Evolutionary conservation across 208 protist species (phyloP).

Genomic region (Strigomonas culicis): DNA sequence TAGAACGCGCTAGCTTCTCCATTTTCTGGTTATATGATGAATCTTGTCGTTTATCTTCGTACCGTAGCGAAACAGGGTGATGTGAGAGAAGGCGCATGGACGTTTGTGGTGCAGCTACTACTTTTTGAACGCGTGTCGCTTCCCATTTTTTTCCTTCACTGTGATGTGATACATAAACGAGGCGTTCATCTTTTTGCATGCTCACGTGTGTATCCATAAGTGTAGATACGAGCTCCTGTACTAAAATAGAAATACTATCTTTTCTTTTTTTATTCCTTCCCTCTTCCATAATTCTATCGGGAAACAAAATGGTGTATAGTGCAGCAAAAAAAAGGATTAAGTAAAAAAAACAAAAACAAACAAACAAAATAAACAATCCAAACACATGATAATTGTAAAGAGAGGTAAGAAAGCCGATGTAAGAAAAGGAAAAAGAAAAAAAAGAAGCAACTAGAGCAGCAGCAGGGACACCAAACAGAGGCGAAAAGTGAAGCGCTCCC

Average conservation of each 20-base stretch:
- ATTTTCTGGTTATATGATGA: too few relatives aligned
- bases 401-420: not conserved
- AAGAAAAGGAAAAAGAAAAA: not conserved
- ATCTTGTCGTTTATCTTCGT: too few relatives aligned
- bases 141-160: too few relatives aligned
- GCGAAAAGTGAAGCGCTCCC: conserved; percentile 21
- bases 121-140: too few relatives aligned
- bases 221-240: not conserved
- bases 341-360: not conserved
- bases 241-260: not conserved
- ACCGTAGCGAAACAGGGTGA: not conserved
- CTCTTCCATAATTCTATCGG: not conserved
- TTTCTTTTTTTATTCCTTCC: not conserved
- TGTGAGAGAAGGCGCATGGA: too few relatives aligned
- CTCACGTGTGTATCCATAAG: too few relatives aligned
- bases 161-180: too few relatives aligned
- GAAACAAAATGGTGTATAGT: not conserved
- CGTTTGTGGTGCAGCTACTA: too few relatives aligned
- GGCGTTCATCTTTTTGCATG: too few relatives aligned
- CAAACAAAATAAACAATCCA: not conserved
- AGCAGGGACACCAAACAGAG: not conserved
- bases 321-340: not conserved
- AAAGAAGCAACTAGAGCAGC: not conserved
- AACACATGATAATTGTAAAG: not conserved
- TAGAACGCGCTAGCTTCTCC: conserved; percentile 44